These are phyloP conservation scores for Clonostachys solani DNA, from an alignment of 2,329 filamentous ascomycete genomes.

Conservation along the genomic window DNA sequence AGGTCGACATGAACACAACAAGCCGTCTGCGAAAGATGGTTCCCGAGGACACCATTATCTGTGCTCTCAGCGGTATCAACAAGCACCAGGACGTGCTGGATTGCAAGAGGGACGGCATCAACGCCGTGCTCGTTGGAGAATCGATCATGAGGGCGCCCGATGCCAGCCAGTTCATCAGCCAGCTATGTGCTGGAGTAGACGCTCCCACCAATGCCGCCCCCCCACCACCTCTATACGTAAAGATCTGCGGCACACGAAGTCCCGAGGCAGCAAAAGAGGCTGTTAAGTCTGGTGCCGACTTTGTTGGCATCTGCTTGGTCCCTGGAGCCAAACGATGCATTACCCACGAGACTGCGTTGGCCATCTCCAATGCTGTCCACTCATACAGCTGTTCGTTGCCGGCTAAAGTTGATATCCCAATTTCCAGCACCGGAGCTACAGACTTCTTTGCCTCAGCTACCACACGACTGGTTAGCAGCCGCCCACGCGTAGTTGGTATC, in stretches of 20 bases:
- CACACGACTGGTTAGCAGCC: conserved; percentile 42
- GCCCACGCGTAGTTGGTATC: conserved; percentile 83
- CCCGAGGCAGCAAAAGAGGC: conserved; percentile 76
- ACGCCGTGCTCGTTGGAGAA: conserved; percentile 90
- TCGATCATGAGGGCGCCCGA: conserved; percentile 90
- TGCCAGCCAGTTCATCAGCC: conserved; percentile 75
- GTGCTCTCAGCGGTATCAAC: conserved; percentile 91
- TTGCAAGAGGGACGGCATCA: conserved; percentile 85
- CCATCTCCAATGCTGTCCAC: conserved; percentile 78
- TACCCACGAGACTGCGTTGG: conserved; percentile 69
- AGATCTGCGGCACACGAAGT: conserved; percentile 90
- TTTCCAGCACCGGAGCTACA: conserved; percentile 29
- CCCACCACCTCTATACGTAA: conserved; percentile 62
- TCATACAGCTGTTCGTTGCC: conserved; percentile 48
- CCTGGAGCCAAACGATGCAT: conserved; percentile 78
- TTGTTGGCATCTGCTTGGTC: conserved; percentile 90
- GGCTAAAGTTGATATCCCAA: conserved; percentile 17
- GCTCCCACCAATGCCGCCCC: conserved; percentile 24
- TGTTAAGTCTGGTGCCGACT: conserved; percentile 81
- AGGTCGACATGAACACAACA: conserved; percentile 91
- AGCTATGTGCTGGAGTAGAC: conserved; percentile 65
- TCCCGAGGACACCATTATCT: conserved; percentile 80
- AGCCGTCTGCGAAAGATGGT: conserved; percentile 85
- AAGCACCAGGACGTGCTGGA: conserved; percentile 82
- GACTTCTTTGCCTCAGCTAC: conserved; percentile 69